Percentiles rank a stretch among this genome's conserved stretches.
Conservation (phyloP, 2,329 filamentous ascomycete genomes). For the Exophiala sp. region DNA sequence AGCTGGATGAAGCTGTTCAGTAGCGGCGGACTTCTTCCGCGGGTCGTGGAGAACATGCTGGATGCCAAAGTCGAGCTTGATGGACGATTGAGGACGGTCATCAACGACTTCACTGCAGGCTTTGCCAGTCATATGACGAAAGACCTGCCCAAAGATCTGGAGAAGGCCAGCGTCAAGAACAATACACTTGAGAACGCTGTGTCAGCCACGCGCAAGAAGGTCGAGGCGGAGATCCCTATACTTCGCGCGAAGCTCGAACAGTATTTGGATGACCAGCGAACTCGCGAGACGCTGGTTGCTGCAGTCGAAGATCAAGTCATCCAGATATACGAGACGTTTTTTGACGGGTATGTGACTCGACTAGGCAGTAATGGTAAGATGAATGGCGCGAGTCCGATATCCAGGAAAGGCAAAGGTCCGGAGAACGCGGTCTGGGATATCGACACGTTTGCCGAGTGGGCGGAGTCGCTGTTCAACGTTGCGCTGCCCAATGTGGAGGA, state of each 20-base stretch:
- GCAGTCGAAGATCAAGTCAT: slow-evolving; percentile 63
- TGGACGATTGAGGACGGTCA: slow-evolving; percentile 58
- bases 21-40: slow-evolving; percentile 54
- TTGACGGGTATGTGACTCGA: slow-evolving; percentile 46
- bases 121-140: slow-evolving; percentile 58
- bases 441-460: slow-evolving; percentile 63
- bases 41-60: slow-evolving; percentile 68
- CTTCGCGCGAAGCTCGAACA: slow-evolving; percentile 57
- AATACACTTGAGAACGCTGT: slow-evolving; percentile 41
- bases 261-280: slow-evolving; percentile 63
- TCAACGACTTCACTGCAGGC: slow-evolving; percentile 62
- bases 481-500: slow-evolving; percentile 32
- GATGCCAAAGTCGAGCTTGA: slow-evolving; percentile 68
- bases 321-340: slow-evolving; percentile 62
- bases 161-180: slow-evolving; percentile 35
- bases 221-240: slow-evolving; percentile 57
- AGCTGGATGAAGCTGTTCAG: slow-evolving; percentile 60
- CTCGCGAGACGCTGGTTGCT: slow-evolving; percentile 62
- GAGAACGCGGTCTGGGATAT: slow-evolving; percentile 64
- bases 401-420: slow-evolving; percentile 55
- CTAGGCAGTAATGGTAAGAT: slow-evolving; percentile 29
- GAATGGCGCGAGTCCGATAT: slow-evolving; percentile 35
- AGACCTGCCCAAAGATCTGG: slow-evolving; percentile 29
- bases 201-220: slow-evolving; percentile 49
- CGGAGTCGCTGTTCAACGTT: slow-evolving; percentile 54